Evolutionary conservation across 169 alveolate species (phyloP).

Genomic region (Plasmodium berghei): DNA sequence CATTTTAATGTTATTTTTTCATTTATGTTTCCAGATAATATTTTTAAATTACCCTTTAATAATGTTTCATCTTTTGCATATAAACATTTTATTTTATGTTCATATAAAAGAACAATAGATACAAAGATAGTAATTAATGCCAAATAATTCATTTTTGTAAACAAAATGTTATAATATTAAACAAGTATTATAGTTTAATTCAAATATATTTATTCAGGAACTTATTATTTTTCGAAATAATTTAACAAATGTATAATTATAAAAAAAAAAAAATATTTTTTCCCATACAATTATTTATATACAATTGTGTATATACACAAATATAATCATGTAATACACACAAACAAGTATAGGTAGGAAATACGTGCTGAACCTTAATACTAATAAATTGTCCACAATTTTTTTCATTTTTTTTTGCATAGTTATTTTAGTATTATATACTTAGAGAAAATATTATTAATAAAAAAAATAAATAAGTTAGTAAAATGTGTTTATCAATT

Average conservation of each 20-base stretch:
- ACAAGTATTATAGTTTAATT: constrained; percentile 7
- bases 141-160: constrained; percentile 42
- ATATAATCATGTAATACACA: neutral
- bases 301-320: constrained; percentile 2
- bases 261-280: neutral
- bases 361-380: no score
- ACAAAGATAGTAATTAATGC: constrained; percentile 22
- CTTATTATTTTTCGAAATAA: neutral
- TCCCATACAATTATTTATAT: neutral
- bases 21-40: constrained; percentile 37
- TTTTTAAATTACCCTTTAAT: constrained; percentile 46
- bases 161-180: constrained; percentile 10
- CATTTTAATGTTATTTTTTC: constrained; percentile 65
- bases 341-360: no score
- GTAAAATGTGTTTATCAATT: no score
- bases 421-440: no score
- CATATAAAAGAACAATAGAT: constrained; percentile 24
- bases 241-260: constrained; percentile 1
- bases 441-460: no score
- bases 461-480: no score
- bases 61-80: constrained; percentile 31
- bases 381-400: no score
- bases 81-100: constrained; percentile 17
- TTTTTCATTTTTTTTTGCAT: no score
- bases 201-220: neutral